Evolutionary conservation across 768 basidiomycete species (phyloP), one percentile per base, ranked within the genome.

Genomic region (Cystofilobasidium bisporidii): DNA sequence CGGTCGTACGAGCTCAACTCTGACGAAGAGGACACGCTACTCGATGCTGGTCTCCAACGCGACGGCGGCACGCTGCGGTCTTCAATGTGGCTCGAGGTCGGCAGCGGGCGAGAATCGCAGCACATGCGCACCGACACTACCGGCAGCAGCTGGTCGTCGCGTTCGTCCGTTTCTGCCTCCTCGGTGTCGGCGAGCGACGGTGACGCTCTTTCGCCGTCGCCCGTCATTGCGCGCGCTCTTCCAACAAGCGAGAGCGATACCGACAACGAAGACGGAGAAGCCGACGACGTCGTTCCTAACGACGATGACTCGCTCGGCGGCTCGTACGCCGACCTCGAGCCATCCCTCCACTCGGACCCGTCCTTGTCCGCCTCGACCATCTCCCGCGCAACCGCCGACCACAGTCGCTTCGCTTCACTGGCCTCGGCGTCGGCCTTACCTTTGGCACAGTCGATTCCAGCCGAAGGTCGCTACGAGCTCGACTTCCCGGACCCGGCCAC

Each of bases 241-340:
- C n/a, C n/a, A n/a, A n/a, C n/a, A n/a, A n/a, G n/a, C n/a, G n/a
- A n/a, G 45, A 47, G 14, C 45, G 45, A 47, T 26, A 20, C 26
- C 15, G 63, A 64, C 36, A 53, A 55, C 30, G 63, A 40, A 26
- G 40, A 57, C 26, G 43, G 5, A 5, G 43, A 43, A 3, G 20
- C 3, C 43, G 43, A 17, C 36, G 6, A 12, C 36, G 12, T 47
- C 18, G n/a, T 17, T 32, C 28, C 33, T 14, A 50, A 63, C n/a
- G 48, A 50, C 28, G 62, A n/a, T 38, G 36, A 63, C 30, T 56
- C 53, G 15, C 50, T 64, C 28, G 50, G 17, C 9, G 63, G 38
- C 5, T 55, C 63, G 26, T 64, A 64, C 63, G 53, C 55, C 55
- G 63, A 64, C 50, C 63, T 64, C 53, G 63, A 64, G 41, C 63